Percentiles rank a stretch among this genome's conserved stretches.
Conservation (phyloP, 305 asterid genomes). For the Plantago lanceolata region DNA sequence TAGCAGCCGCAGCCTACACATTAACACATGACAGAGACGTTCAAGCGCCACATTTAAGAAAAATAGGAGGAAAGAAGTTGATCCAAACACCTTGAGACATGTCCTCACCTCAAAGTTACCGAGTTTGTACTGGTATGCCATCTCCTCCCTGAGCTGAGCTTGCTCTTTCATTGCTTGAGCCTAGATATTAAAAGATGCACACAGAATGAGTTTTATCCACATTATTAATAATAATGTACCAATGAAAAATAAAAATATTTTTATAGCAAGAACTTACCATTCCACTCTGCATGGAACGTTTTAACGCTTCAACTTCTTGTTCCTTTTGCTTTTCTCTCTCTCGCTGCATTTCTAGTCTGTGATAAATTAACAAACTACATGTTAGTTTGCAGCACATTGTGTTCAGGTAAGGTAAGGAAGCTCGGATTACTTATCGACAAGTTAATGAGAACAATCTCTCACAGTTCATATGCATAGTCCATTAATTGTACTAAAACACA, state of each 20-base stretch:
- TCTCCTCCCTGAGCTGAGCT: slow-evolving; percentile 91
- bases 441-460: neutral
- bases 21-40: neutral
- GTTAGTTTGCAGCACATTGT: too few relatives aligned
- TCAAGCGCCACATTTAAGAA: neutral
- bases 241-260: neutral
- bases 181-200: slow-evolving; percentile 30
- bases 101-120: slow-evolving; percentile 83
- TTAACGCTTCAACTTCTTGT: slow-evolving; percentile 67
- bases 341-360: slow-evolving; percentile 68
- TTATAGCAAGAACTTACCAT: slow-evolving; percentile 45
- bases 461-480: neutral
- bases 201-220: neutral
- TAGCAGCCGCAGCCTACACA: slow-evolving; percentile 90
- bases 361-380: neutral
- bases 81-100: neutral
- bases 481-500: neutral
- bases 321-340: slow-evolving; percentile 81
- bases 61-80: neutral
- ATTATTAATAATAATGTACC: neutral
- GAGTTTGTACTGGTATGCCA: slow-evolving; percentile 91
- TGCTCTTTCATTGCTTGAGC: slow-evolving; percentile 99
- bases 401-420: neutral
- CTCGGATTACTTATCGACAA: neutral
- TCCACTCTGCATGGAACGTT: slow-evolving; percentile 82